Conservation (phyloP, 2,329 filamentous ascomycete species). For the Botrytis medusae region DNA sequence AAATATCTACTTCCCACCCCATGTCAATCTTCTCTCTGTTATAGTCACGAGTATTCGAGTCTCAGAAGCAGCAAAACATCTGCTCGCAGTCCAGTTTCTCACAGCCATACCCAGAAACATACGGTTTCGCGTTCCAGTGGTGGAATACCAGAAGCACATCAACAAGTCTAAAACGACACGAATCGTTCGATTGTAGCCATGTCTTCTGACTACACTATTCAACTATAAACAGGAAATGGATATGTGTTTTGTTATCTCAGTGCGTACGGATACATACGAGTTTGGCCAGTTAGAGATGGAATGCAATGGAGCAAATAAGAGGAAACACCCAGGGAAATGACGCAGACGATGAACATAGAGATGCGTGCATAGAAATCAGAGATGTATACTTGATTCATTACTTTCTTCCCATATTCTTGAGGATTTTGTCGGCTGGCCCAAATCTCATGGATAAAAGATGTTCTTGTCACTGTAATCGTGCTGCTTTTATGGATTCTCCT, state of each 20-base stretch:
- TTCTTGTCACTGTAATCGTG: no score
- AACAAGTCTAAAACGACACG: background rate
- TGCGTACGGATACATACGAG: background rate
- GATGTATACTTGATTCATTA: background rate
- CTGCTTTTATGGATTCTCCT: background rate
- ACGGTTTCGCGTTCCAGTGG: background rate
- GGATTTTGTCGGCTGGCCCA: background rate
- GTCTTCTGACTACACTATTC: background rate
- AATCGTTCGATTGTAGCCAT: background rate
- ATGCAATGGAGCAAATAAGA: background rate
- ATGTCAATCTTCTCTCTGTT: background rate
- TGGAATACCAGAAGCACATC: background rate
- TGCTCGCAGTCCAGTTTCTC: background rate
- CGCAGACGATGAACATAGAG: background rate
- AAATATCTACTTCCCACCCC: background rate
- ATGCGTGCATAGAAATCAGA: background rate
- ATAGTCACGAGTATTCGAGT: background rate
- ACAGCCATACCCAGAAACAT: background rate
- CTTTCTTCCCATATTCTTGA: background rate
- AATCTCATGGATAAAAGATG: no score
- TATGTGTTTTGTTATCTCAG: background rate
- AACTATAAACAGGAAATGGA: background rate
- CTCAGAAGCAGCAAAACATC: background rate
- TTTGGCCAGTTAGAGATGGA: background rate
- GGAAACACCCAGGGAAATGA: background rate